Evolutionary conservation across 345 rosid genomes (phyloP).

Genomic region (Eutrema japonicum): DNA sequence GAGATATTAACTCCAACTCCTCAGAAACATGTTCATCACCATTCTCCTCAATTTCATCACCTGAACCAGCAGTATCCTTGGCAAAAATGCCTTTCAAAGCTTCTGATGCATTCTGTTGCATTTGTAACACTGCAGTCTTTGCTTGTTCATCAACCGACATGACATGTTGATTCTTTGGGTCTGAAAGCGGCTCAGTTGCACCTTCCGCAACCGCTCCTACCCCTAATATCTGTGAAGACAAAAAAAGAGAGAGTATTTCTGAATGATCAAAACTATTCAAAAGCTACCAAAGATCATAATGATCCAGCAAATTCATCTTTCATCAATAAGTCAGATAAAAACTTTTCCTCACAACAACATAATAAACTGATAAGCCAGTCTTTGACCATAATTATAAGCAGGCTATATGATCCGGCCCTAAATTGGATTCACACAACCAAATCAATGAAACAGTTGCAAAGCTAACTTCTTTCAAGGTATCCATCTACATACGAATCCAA

Average conservation of each 20-base stretch:
- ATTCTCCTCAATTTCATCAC: conserved; percentile 43
- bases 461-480: conserved; percentile 9
- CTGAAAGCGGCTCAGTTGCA: conserved; percentile 24
- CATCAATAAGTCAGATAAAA: background rate
- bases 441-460: background rate
- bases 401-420: background rate
- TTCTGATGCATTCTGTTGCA: conserved; percentile 52
- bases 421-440: conserved; percentile 12
- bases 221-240: conserved; percentile 10
- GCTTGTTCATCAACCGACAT: conserved; percentile 13
- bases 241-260: background rate
- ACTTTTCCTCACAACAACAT: conserved; percentile 11
- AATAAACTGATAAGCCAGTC: conserved; percentile 1
- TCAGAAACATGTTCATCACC: conserved; percentile 35
- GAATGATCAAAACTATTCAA: conserved; percentile 10
- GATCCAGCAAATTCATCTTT: conserved; percentile 2
- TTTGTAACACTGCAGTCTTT: conserved; percentile 24
- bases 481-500: background rate
- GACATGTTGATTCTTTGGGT: conserved; percentile 22
- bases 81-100: conserved; percentile 48
- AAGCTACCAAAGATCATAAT: conserved; percentile 19
- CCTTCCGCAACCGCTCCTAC: conserved; percentile 18
- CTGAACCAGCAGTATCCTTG: conserved; percentile 40
- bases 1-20: conserved; percentile 52
- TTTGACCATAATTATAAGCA: conserved; percentile 1